Evolutionary conservation across 179 eudicot genomes (phyloP), one percentile per base, ranked within the genome.

Genomic region (Drosera spatulata): DNA sequence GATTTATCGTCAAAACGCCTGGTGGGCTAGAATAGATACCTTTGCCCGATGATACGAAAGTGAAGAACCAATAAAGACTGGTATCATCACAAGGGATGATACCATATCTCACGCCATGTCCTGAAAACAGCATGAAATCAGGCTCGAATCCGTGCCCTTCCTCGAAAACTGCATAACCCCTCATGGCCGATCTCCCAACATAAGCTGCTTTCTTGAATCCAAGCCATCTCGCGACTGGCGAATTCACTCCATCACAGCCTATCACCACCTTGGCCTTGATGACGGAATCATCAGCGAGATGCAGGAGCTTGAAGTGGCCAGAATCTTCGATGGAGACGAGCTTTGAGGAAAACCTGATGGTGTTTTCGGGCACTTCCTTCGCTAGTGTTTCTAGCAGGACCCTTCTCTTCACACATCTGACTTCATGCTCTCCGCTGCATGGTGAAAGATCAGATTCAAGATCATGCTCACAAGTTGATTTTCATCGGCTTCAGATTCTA

Each of bases 1-100:
- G 33, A 22, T 22, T 22, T 22, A 22, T 22, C 33, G 33, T 22
- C 33, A 22, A 22, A 22, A 22, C 33, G 1, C 33, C 33, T 22
- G 33, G 33, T 22, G 33, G 33, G 33, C 33, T 22, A 22, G 33
- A 1, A 22, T 22, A 22, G 33, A 22, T 22, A 22, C 33, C 33
- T 22, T 22, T 22, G 33, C 33, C 1, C 33, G 33, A 22, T 22
- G 33, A 22, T 22, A 22, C 1, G 33, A 53, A 76, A 46, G 74
- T 61, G 66, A 56, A 57, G 55, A 72, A 76, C 77, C 77, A 76
- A 53, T 66, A 63, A 5, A 72, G 52, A 2, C 59, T 40, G 11
- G 39, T 42, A 33, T 62, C 66, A 52, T 60, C 56, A 45, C 64
- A 56, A 7, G 80, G 80, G 7, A 57, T 6, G 49, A 69, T 59